Base-by-base conservation (phyloP, 2,329 filamentous ascomycete genomes). In the Venturia carpophila region DNA sequence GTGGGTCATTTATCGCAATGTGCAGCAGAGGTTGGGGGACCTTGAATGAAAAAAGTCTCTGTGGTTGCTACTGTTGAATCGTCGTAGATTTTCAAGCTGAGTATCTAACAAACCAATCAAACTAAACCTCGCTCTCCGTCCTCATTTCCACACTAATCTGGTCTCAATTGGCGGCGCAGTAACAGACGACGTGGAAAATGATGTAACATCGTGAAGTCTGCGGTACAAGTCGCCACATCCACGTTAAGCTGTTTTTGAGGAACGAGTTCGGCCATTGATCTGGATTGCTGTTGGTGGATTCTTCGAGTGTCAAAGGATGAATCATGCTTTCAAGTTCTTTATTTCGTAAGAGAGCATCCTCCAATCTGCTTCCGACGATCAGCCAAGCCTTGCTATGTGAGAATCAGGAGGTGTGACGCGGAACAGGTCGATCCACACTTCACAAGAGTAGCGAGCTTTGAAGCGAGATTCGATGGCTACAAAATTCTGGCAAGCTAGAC, bases 141-240 rank as follows among this genome's bases (percentile, higher is more conserved):
- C n/a, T 5, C 30, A 30, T n/a, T 17, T 37, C 17, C 27, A 6
- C 3, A 3, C 52, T 58, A 52, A 52, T 52, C 47, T 1, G 52
- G 52, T 11, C 30, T 58, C 52, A 58, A 13, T 15, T 58, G 4
- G 15, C n/a, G 24, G 27, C 52, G 19, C 30, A 58, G 27, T 37
- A 58, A 58, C 30, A 58, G n/a, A 58, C 30, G 7, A 58, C 19
- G 30, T 58, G 52, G 6, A 58, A 58, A 21, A 58, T 58, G 30
- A 58, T 37, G 30, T 58, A 58, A 39, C 52, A 58, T 11, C 52
- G 27, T n/a, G 52, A 58, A 10, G 52, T n/a, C 19, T 58, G 52
- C 5, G 4, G 52, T 58, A 58, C 21, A 5, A 58, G 19, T 34
- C 21, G 13, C 30, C 27, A 19, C 5, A 6, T 19, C 52, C 52